These are phyloP conservation scores for Cryptococcus sp. DNA, from an alignment of 1,284 basidiomycete genomes.

Conservation along the genomic window DNA sequence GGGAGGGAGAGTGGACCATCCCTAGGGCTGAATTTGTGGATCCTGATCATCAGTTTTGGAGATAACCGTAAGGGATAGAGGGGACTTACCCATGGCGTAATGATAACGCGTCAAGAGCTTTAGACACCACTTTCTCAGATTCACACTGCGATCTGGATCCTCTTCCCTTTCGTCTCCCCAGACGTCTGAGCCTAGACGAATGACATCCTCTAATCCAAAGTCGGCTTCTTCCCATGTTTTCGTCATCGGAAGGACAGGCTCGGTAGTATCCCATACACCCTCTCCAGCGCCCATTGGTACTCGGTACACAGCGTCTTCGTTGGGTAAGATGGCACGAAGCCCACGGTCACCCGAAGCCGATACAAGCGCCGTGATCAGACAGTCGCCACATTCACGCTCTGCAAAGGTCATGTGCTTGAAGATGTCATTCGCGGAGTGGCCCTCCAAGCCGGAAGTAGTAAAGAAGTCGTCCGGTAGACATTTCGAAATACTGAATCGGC, in stretches of 20 bases:
- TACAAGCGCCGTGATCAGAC: constrained; percentile 39
- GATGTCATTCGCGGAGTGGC: constrained; percentile 20
- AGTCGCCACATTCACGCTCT: constrained; percentile 42
- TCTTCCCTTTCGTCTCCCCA: constrained; percentile 19
- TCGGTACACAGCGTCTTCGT: constrained; percentile 11
- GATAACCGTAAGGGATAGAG: not conserved
- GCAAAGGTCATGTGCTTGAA: constrained; percentile 39
- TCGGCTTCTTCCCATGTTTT: constrained; percentile 23
- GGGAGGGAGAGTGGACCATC: not conserved
- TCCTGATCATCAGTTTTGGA: not conserved
- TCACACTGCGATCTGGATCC: constrained; percentile 12
- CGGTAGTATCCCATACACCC: constrained; percentile 21
- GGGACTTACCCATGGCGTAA: constrained; percentile 31
- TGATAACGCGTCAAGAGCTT: constrained; percentile 41
- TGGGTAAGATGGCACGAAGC: constrained; percentile 42
- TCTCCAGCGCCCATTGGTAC: constrained; percentile 2
- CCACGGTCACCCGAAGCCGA: constrained; percentile 36
- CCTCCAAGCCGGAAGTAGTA: constrained; percentile 1
- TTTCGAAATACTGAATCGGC: constrained; percentile 1
- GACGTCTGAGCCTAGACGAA: constrained; percentile 27
- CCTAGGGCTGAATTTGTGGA: not conserved
- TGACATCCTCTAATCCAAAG: constrained; percentile 12
- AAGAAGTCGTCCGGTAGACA: constrained; percentile 35
- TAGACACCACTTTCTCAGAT: constrained; percentile 31
- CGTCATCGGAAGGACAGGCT: constrained; percentile 32